Evolutionary conservation across 768 basidiomycete genomes (phyloP).

Genomic region (Macrolepiota dolichaula): DNA sequence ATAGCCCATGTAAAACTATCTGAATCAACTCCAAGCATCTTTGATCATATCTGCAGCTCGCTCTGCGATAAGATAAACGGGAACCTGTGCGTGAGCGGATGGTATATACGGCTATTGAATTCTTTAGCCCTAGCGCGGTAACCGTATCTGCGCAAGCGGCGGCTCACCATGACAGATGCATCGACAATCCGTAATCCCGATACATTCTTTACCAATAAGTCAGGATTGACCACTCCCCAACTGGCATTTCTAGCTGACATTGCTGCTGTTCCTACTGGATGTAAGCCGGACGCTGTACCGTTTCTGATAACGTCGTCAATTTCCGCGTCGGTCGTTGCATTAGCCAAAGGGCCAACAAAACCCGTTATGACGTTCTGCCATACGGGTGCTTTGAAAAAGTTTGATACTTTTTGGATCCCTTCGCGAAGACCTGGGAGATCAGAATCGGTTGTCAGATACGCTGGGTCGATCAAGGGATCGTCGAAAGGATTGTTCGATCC

Average conservation of each 20-base stretch:
- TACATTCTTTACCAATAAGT: slow-evolving; percentile 32
- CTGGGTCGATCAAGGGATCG: slow-evolving; percentile 18
- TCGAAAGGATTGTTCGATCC: slow-evolving; percentile 22
- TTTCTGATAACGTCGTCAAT: slow-evolving; percentile 17
- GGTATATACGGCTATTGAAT: slow-evolving; percentile 13
- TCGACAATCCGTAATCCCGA: slow-evolving; percentile 35
- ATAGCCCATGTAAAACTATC: not conserved
- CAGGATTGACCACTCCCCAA: slow-evolving; percentile 34
- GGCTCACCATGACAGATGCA: slow-evolving; percentile 30
- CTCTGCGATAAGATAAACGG: slow-evolving; percentile 17
- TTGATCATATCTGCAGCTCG: slow-evolving; percentile 15
- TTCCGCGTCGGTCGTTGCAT: slow-evolving; percentile 12
- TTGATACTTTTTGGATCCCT: slow-evolving; percentile 14
- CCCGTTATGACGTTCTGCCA: slow-evolving; percentile 17
- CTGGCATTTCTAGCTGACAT: slow-evolving; percentile 25
- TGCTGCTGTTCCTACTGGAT: slow-evolving; percentile 29
- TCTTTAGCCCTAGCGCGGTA: not conserved
- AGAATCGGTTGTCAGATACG: slow-evolving; percentile 9
- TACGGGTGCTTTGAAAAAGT: slow-evolving; percentile 18
- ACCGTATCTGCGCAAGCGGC: slow-evolving; percentile 3
- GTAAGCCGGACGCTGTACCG: slow-evolving; percentile 21
- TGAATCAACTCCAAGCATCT: not conserved
- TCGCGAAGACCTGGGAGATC: slow-evolving; percentile 15
- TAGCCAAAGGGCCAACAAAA: slow-evolving; percentile 7
- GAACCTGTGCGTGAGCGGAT: slow-evolving; percentile 12